Evolutionary conservation across 192 early-diverging fungal genomes (phyloP), one percentile per base, ranked within the genome.

Genomic region (Gryganskiella cystojenkinii): DNA sequence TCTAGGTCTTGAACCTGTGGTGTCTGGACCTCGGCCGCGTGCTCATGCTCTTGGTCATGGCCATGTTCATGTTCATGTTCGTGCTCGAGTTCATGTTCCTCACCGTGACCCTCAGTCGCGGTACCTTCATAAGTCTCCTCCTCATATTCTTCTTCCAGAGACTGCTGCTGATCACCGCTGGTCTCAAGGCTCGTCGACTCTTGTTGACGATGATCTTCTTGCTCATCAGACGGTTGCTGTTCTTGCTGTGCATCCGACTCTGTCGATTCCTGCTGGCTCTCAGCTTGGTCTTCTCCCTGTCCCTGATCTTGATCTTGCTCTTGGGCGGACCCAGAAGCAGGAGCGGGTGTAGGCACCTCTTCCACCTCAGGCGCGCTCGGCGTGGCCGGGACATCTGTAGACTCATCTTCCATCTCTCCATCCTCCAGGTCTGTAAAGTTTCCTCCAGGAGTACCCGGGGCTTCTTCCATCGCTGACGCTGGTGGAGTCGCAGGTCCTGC

Each of bases 91-190:
- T n/a, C n/a, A n/a, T 80, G 59, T 58, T 64, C 58, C 46, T 54
- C 56, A 53, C 63, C 25, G 46, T 56, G 5, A 55, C 67, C 49
- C 64, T 85, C 53, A 61, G 71, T 66, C 70, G 85, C 63, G 67
- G 42, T 44, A 14, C 51, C 55, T 24, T 57, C 34, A 10, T 63
- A 58, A 44, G 71, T 30, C 17, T 56, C 55, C 54, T 71, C 60
- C 47, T 67, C 63, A n/a, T 56, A 40, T 22, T 64, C 64, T 58
- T 64, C 61, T 45, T 72, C 67, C 17, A 50, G n/a, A n/a, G n/a
- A 19, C 19, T 34, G 31, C 35, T 68, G 45, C 20, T 67, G 69
- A 25, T 53, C 57, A 0, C 27, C 57, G 9, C 15, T 54, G 58
- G 14, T 61, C 42, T 22, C 40, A 25, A 44, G 58, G 27, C 11